These are phyloP conservation scores for Solanum ossicruentum DNA, from an alignment of 257 asterid species.

Conservation along the genomic window DNA sequence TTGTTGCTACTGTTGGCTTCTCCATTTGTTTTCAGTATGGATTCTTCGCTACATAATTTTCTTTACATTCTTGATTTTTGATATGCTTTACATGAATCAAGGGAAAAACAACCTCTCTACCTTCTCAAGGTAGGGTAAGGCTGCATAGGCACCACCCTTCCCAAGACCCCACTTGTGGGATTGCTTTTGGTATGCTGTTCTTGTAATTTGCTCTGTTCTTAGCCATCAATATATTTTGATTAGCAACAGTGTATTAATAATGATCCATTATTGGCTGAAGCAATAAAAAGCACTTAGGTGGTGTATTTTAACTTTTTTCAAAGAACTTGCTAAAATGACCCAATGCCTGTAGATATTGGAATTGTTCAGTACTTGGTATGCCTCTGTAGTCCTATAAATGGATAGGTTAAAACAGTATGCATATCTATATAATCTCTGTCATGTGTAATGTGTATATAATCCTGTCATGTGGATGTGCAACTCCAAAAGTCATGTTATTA, in stretches of 20 bases:
- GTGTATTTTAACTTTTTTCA: not conserved
- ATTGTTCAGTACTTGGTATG: not conserved
- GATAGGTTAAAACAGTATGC: not conserved
- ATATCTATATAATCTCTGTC: not conserved
- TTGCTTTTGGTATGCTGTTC: not conserved
- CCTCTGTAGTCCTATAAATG: not conserved
- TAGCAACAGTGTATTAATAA: not conserved
- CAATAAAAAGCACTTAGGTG: not conserved
- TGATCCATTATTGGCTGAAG: not conserved
- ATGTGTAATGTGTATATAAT: not conserved
- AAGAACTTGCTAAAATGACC: not conserved
- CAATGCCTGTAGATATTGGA: not conserved
- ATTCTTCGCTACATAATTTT: not conserved
- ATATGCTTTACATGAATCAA: not conserved
- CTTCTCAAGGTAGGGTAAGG: not conserved
- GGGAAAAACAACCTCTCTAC: not conserved
- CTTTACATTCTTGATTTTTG: not conserved
- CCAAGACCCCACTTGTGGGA: not conserved
- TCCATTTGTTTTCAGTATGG: not conserved
- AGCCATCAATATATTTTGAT: not conserved
- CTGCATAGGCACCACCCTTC: not conserved
- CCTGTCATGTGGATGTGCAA: not conserved
- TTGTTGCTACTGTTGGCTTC: not conserved
- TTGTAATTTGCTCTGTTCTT: not conserved
- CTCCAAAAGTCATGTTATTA: not conserved